These are phyloP conservation scores for Dactylellina leptospora DNA, from an alignment of 2,329 filamentous ascomycete genomes.

Conservation along the genomic window DNA sequence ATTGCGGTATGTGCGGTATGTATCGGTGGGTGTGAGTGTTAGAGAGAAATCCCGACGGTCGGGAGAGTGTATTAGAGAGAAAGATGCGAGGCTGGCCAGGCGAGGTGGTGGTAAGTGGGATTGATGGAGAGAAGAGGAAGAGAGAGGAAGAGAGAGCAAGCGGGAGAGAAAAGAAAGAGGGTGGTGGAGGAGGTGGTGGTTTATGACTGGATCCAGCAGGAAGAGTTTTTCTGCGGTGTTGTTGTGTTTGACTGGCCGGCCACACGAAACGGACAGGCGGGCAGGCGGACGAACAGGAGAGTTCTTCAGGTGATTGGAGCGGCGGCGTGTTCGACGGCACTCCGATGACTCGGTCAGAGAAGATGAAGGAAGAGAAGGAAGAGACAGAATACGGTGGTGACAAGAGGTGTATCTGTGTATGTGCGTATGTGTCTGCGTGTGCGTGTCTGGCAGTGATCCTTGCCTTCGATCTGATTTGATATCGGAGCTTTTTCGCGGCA, in stretches of 20 bases:
- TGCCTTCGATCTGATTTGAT: slow-evolving; percentile 15
- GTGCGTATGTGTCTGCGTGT: not conserved
- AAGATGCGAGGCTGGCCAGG: not conserved
- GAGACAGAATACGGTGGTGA: not conserved
- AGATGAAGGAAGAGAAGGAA: not conserved
- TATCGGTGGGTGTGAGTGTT: slow-evolving; percentile 9
- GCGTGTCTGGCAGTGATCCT: slow-evolving; percentile 1
- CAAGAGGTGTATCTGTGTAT: not conserved
- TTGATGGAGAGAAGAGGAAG: slow-evolving; percentile 18
- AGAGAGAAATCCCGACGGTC: slow-evolving; percentile 10
- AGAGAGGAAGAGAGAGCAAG: slow-evolving; percentile 3
- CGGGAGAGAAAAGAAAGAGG: slow-evolving; percentile 10
- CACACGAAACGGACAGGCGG: slow-evolving; percentile 30
- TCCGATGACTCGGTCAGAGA: too few species aligned
- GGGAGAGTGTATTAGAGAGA: slow-evolving; percentile 10
- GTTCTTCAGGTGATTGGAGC: slow-evolving; percentile 31
- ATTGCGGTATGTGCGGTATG: slow-evolving; percentile 26
- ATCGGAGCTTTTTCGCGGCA: slow-evolving; percentile 43
- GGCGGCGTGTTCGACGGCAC: slow-evolving; percentile 8
- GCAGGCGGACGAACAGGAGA: not conserved
- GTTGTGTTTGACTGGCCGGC: slow-evolving; percentile 41
- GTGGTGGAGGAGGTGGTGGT: slow-evolving; percentile 11
- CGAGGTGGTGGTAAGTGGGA: not conserved
- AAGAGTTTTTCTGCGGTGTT: slow-evolving; percentile 20
- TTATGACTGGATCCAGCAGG: slow-evolving; percentile 32